These are phyloP conservation scores for Hemisphaericaspora nanyangensis DNA, from an alignment of 805 yeast genomes.

Conservation along the genomic window DNA sequence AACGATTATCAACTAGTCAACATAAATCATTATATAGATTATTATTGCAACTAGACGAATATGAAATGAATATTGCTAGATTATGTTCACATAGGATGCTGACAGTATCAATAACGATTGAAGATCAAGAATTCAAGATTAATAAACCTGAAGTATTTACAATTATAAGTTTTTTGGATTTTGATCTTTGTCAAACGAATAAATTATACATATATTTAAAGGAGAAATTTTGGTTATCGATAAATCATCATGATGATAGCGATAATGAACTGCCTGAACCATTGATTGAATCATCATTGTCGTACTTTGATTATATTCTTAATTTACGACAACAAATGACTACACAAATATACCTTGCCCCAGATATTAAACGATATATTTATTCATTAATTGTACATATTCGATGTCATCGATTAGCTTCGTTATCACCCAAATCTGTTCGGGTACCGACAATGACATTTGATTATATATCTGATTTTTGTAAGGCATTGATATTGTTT, in stretches of 20 bases:
- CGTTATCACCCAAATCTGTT: conserved; percentile 34
- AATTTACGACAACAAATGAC: conserved; percentile 7
- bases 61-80: conserved; percentile 14
- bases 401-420: conserved; percentile 35
- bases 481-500: conserved; percentile 26
- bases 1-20: conserved; percentile 6
- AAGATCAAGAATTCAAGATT: conserved; percentile 5
- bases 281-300: background rate
- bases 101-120: conserved; percentile 5
- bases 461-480: conserved; percentile 24
- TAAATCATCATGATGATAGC: conserved; percentile 8
- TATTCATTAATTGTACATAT: conserved; percentile 34
- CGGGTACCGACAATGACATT: conserved; percentile 31
- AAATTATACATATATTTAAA: conserved; percentile 18
- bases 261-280: background rate
- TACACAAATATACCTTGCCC: conserved; percentile 24
- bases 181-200: conserved; percentile 1
- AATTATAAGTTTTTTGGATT: conserved; percentile 14
- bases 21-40: conserved; percentile 17
- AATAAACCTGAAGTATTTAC: conserved; percentile 14
- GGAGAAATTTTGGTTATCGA: conserved; percentile 25
- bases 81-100: background rate
- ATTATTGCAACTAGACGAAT: conserved; percentile 17
- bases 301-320: conserved; percentile 3
- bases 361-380: conserved; percentile 34